Conservation (phyloP, 352 stramenopile genomes). For the Globisporangium cylindrosporum region DNA sequence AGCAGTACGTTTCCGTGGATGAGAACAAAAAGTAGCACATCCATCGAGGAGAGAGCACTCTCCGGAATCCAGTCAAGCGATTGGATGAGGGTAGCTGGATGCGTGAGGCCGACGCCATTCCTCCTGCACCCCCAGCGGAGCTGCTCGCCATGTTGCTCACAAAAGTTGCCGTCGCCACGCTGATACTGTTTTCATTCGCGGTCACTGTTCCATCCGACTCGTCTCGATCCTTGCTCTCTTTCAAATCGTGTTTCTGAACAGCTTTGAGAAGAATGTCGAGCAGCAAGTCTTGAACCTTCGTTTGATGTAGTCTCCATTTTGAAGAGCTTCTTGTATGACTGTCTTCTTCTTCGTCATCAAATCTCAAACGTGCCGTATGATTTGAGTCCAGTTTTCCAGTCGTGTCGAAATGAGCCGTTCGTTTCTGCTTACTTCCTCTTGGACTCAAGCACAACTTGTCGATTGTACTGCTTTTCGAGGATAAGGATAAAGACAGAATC, state of each 20-base stretch:
- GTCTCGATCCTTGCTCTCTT: conserved; percentile 52
- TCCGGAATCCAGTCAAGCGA: conserved; percentile 59
- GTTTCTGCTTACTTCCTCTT: conserved; percentile 7
- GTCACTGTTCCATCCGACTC: conserved; percentile 26
- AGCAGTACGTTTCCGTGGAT: conserved; percentile 8
- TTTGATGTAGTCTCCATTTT: conserved; percentile 28
- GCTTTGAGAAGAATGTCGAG: conserved; percentile 63
- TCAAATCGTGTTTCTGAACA: conserved; percentile 71
- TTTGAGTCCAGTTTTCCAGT: not conserved
- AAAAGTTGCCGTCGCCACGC: not conserved
- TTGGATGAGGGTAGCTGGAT: conserved; percentile 42
- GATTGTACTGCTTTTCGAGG: not conserved
- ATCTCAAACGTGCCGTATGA: not conserved
- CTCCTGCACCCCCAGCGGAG: not conserved
- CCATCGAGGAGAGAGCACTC: conserved; percentile 57
- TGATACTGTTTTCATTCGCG: conserved; percentile 11
- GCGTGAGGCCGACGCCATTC: conserved; percentile 22
- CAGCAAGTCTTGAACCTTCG: conserved; percentile 55
- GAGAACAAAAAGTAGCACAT: conserved; percentile 67
- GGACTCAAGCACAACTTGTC: conserved; percentile 18
- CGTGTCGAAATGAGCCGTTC: not conserved
- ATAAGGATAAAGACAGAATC: not conserved
- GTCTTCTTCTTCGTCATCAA: conserved; percentile 1
- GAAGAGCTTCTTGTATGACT: not conserved
- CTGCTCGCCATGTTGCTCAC: conserved; percentile 11